A percentile compares a stretch with the other conserved stretches of the same genome.
phyloP scores from a whole-genome alignment of 2,329 filamentous ascomycete species.

The Elsinoe necatrix region DNA sequence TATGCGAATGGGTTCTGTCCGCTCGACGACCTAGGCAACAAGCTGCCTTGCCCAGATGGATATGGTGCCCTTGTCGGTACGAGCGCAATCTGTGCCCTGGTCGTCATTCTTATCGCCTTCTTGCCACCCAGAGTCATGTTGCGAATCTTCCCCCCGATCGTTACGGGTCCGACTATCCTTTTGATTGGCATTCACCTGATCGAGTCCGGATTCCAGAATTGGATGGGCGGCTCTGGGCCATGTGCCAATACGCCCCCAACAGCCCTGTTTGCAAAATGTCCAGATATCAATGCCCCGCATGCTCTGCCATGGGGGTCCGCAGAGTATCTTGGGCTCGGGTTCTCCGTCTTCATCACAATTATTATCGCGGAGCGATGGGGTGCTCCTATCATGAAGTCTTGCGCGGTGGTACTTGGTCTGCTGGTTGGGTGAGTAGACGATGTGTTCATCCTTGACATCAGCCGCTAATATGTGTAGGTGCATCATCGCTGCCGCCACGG shows the following conservation, averaged over 20 bases:
- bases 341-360: conserved; percentile 71
- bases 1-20: conserved; percentile 65
- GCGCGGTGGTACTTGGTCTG: conserved; percentile 65
- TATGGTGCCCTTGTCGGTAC: conserved; percentile 72
- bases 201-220: conserved; percentile 62
- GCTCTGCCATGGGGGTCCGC: conserved; percentile 68
- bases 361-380: conserved; percentile 75
- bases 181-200: conserved; percentile 69
- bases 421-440: conserved; percentile 40
- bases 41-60: conserved; percentile 63
- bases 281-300: conserved; percentile 58
- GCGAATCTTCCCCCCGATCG: conserved; percentile 68
- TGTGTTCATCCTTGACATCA: not conserved
- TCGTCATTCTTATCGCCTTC: conserved; percentile 69
- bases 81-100: conserved; percentile 36
- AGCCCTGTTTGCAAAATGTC: conserved; percentile 57
- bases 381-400: conserved; percentile 75
- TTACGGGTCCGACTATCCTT: conserved; percentile 59
- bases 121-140: conserved; percentile 60
- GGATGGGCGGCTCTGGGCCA: conserved; percentile 65
- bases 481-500: conserved; percentile 67
- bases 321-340: conserved; percentile 70
- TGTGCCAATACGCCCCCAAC: conserved; percentile 38
- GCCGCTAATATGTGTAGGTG: conserved; percentile 57
- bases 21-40: conserved; percentile 51